Percentiles rank a stretch among this genome's conserved stretches.
Conservation (phyloP, 371 early-diverging fungal genomes). For the Batrachochytrium dendrobatidis region DNA sequence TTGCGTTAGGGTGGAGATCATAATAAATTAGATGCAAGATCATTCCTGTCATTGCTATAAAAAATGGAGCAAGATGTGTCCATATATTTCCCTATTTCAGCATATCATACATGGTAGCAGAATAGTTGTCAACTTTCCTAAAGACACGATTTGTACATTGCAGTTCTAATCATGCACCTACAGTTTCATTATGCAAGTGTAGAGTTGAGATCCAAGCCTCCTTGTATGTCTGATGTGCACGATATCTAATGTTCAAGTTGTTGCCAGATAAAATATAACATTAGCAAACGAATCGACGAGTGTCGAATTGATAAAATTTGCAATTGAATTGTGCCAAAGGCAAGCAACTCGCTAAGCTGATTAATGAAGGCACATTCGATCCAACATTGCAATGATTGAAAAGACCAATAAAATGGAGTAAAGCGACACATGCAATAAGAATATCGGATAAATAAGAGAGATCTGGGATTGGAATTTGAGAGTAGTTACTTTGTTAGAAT, state of each 20-base stretch:
- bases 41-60: constrained; percentile 6
- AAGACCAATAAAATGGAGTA: too few species aligned
- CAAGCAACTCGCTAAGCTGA: too few species aligned
- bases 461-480: too few species aligned
- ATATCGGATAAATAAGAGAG: too few species aligned
- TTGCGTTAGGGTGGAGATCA: constrained; percentile 3
- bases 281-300: not conserved
- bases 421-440: too few species aligned
- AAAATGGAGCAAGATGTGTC: constrained; percentile 15
- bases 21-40: not conserved
- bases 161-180: constrained; percentile 3
- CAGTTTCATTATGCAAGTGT: constrained; percentile 30
- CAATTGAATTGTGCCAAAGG: not conserved
- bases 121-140: too few species aligned
- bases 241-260: constrained; percentile 7
- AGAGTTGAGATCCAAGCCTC: constrained; percentile 22
- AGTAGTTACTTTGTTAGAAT: constrained; percentile 9
- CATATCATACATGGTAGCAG: not conserved
- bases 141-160: too few species aligned
- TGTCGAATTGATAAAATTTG: not conserved
- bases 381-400: too few species aligned
- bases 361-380: not conserved
- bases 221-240: constrained; percentile 17
- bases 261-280: not conserved
- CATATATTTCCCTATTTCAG: constrained; percentile 17